phyloP scores from a whole-genome alignment of 139 green algal genomes.

The Medakamo hakoo region DNA sequence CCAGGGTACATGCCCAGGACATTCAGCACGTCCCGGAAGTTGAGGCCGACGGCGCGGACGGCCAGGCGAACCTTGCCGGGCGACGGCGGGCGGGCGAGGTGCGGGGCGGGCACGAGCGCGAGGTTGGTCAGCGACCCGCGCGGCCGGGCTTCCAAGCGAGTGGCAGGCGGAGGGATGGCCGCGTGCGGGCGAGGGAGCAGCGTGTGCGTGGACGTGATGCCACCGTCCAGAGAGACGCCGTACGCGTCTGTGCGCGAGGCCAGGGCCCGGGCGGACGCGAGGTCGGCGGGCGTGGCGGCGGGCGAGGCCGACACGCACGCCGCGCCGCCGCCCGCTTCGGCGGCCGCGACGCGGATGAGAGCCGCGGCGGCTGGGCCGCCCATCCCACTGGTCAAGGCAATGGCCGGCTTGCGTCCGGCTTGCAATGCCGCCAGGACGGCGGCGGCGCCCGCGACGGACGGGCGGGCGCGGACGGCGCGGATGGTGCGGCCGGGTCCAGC shows the following conservation, averaged over 20 bases:
- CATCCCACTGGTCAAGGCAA: no score
- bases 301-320: not conserved
- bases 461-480: no score
- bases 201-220: not conserved
- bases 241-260: no score
- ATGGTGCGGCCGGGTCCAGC: no score
- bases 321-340: not conserved
- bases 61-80: conserved; percentile 17
- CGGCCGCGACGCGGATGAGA: not conserved
- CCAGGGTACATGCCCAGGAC: conserved; percentile 48
- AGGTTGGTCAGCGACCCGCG: conserved; percentile 40
- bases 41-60: conserved; percentile 35
- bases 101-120: conserved; percentile 16
- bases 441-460: not conserved
- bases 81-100: not conserved
- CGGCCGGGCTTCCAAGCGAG: conserved; percentile 22
- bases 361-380: no score
- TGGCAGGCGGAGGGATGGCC: conserved; percentile 10
- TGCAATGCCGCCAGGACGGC: not conserved
- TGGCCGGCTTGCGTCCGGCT: not conserved
- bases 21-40: conserved; percentile 50
- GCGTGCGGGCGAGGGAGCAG: not conserved
- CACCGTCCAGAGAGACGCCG: not conserved
- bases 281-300: not conserved
- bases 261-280: no score